Evolutionary conservation across 495 filamentous ascomycete species (phyloP), one percentile per base, ranked within the genome.

Genomic region (Tuber brumale): DNA sequence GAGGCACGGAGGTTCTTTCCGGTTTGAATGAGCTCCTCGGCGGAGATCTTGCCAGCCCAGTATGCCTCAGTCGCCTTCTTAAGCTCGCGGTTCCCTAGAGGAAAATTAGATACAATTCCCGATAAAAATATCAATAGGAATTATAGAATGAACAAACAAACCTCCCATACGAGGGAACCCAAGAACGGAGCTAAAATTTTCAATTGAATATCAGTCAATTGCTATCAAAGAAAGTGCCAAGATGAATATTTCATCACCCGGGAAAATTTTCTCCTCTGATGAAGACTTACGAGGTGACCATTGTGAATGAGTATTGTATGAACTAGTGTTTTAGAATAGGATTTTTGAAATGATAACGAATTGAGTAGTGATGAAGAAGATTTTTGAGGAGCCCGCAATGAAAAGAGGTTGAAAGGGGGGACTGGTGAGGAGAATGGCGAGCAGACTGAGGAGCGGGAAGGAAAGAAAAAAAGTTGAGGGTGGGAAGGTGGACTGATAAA

Each of bases 1-100:
- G 91, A 94, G 75, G 92, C 88, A 88, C 95, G 92, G 76, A 99
- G 93, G 83, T 94, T 89, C 92, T 98, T 97, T 84, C 92, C 95
- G 89, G 97, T 96, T 73, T 89, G 87, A 77, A 97, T 88, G 76
- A 99, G 92, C 73, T 93, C 93, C 77, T 92, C 89, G 80, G 92
- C 92, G 74, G 92, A 94, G 84, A 96, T 86, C 89, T 98, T 98
- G 82, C 90, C 96, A 83, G 86, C 92, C 95, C 95, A 99, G 90
- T 97, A 91, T 82, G 95, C 92, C 87, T 99, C 95, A 75, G 93
- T 97, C 83, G 95, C 95, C 90, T 99, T 99, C 92, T 99, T 99
- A 84, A 99, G 91, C 88, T 99, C 96, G 89, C 95, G 92, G 86
- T 97, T 93, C 83, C 88, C 92, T 82, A 23, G 18, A 69, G 14